Evolutionary conservation across 805 yeast species (phyloP), one percentile per base, ranked within the genome.

Genomic region (Candida montana): DNA sequence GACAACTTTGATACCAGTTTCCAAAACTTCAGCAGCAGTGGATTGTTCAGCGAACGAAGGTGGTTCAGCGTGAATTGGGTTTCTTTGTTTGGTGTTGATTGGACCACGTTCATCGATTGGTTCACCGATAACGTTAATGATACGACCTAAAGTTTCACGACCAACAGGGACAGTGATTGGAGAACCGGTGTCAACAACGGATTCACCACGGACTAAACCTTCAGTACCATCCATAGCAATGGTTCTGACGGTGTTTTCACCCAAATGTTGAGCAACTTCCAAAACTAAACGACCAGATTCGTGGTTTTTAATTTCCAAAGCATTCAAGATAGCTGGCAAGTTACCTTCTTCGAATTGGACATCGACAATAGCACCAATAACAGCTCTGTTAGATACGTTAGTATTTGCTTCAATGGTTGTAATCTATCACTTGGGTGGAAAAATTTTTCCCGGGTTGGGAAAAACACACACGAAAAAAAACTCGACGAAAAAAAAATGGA

Each of bases 171-270:
- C 95, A 59, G 96, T 83, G 70, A 93, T 93, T 73, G 99, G 99
- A 53, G 96, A 77, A 72, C 99, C 99, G 55, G 98, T 90, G 78
- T 93, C 99, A 54, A 65, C 55, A 62, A 93, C 99, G 48, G 74
- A 44, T 64, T 84, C 82, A 72, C 99, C 99, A 81, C 99, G 91
- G 62, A 89, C 96, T 65, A 93, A 83, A 88, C 99, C 99, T 74
- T 91, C 98, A 61, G 99, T 93, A 87, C 98, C 98, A 73, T 93
- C 99, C 99, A 93, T 93, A 68, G 99, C 98, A 84, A 93, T 93
- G 69, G 99, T 84, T 84, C 99, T 91, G 70, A 93, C 98, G 62
- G 98, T 85, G 86, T 89, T 89, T 80, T 93, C 98, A 81, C 99
- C 99, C 72, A 93, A 82, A 75, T 93, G 99, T 80, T 93, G 99